Percentiles rank a stretch among this genome's conserved stretches.
phyloP scores from a whole-genome alignment of 2,329 filamentous ascomycete genomes.

The Penicillium janthinellum region DNA sequence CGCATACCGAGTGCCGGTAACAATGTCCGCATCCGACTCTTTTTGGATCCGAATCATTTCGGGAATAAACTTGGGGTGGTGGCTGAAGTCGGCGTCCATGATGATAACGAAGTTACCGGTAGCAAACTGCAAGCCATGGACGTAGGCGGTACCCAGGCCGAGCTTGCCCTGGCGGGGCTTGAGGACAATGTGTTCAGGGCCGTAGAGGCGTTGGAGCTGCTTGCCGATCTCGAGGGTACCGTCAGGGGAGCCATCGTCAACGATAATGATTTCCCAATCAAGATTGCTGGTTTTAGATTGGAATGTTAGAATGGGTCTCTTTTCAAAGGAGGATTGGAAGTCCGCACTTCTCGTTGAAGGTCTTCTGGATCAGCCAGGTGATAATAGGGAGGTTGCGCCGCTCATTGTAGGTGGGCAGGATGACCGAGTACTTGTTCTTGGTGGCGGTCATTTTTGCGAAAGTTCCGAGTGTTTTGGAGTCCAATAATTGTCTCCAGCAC shows the following conservation, averaged over 20 bases:
- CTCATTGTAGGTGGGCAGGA: constrained; percentile 98
- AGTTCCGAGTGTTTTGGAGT: not conserved
- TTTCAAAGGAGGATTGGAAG: not conserved
- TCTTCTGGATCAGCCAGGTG: constrained; percentile 88
- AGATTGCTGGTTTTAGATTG: constrained; percentile 65
- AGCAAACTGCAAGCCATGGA: constrained; percentile 86
- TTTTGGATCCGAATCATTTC: constrained; percentile 85
- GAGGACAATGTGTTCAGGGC: constrained; percentile 72
- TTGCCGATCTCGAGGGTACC: constrained; percentile 88
- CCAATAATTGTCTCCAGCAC: constrained; percentile 16
- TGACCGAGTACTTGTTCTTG: constrained; percentile 89
- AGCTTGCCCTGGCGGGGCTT: constrained; percentile 92
- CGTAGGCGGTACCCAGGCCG: constrained; percentile 94
- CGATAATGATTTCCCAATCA: constrained; percentile 96
- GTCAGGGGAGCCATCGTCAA: constrained; percentile 97
- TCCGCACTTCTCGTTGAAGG: constrained; percentile 80
- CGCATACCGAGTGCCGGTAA: constrained; percentile 93
- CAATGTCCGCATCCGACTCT: constrained; percentile 84
- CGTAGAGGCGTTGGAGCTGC: constrained; percentile 86
- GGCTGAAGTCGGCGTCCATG: constrained; percentile 99
- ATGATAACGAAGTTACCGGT: constrained; percentile 97
- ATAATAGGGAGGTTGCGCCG: constrained; percentile 95
- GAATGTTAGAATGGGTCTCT: constrained; percentile 2
- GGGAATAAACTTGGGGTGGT: constrained; percentile 98
- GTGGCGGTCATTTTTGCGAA: constrained; percentile 37